Evolutionary conservation across 768 basidiomycete species (phyloP), one percentile per base, ranked within the genome.

Genomic region (Kwoniella heveanensis): DNA sequence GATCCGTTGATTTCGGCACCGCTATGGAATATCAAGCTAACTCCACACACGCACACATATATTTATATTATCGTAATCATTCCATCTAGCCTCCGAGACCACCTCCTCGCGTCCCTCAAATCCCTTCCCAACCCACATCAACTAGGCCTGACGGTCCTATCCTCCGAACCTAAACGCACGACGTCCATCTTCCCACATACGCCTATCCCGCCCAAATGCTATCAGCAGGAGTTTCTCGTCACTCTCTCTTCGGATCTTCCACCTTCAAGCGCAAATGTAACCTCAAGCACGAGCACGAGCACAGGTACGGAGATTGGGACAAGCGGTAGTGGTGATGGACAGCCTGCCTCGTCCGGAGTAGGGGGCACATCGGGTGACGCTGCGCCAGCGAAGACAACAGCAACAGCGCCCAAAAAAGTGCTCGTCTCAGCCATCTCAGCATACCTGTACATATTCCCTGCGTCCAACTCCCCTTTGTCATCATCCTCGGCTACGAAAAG

Each of bases 141-240:
- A 13, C 62, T 77, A 10, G 58, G 65, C 9, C 36, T 76, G 26
- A 70, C 64, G 1, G 59, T 68, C 24, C 62, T 73, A 7, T n/a
- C 54, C 9, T 77, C 75, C 5, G 27, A 67, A 25, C 67, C 70
- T 0, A 91, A 89, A 75, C 85, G 87, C 73, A 82, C 83, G 1
- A 83, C 84, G 37, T 71, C 80, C 0, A 80, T 96, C 19, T 97
- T 86, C 77, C 91, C 88, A 0, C 92, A 90, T 73, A 87, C 90
- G 0, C 44, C 69, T 1, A 10, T 80, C 76, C 48, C 87, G 6
- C 87, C 88, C 10, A 85, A 84, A 75, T 83, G 86, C 10, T 88
- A 85, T 69, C 79, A 90, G 32, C 62, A 64, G 61, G 70, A 74
- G 36, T 67, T 65, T 44, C 64, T 74, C 24, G 60, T 74, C n/a